Evolutionary conservation across 2,329 filamentous ascomycete genomes (phyloP).

Genomic region (Sporothrix pallida): DNA sequence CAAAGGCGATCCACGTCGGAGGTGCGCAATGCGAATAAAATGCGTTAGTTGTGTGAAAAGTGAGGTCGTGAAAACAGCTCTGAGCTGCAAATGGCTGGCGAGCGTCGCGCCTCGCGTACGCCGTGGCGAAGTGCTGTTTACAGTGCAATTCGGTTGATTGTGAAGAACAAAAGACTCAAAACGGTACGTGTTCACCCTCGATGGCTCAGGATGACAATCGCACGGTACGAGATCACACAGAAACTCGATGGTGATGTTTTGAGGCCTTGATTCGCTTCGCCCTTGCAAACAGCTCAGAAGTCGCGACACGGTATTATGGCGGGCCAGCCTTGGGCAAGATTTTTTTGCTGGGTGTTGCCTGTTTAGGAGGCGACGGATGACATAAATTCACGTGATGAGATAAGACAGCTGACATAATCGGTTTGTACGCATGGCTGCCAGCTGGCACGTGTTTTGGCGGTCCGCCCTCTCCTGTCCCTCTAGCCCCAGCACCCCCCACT

Average conservation of each 20-base stretch:
- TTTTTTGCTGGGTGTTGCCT: slow-evolving; percentile 25
- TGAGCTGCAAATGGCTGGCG: slow-evolving; percentile 25
- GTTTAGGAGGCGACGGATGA: slow-evolving; percentile 13
- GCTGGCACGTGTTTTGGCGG: slow-evolving; percentile 27
- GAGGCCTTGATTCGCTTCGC: slow-evolving; percentile 23
- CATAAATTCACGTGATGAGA: slow-evolving; percentile 20
- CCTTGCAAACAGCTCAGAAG: slow-evolving; percentile 13
- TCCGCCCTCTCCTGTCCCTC: background rate
- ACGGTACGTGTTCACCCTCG: background rate
- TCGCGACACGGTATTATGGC: slow-evolving; percentile 25
- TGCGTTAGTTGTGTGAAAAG: background rate
- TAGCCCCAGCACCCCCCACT: slow-evolving; percentile 35
- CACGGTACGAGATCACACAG: background rate
- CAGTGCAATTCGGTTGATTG: background rate
- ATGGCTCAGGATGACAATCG: slow-evolving; percentile 7
- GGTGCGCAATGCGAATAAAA: slow-evolving; percentile 4
- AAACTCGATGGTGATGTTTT: slow-evolving; percentile 23
- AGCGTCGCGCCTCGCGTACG: slow-evolving; percentile 24
- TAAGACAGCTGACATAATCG: background rate
- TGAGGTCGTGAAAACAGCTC: background rate
- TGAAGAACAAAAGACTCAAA: background rate
- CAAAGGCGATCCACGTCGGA: background rate
- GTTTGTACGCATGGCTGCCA: slow-evolving; percentile 23
- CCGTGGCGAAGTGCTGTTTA: background rate
- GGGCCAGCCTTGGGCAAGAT: slow-evolving; percentile 23